Evolutionary conservation across 106 monocot species (phyloP).

Genomic region (Dioscorea zingiberensis): DNA sequence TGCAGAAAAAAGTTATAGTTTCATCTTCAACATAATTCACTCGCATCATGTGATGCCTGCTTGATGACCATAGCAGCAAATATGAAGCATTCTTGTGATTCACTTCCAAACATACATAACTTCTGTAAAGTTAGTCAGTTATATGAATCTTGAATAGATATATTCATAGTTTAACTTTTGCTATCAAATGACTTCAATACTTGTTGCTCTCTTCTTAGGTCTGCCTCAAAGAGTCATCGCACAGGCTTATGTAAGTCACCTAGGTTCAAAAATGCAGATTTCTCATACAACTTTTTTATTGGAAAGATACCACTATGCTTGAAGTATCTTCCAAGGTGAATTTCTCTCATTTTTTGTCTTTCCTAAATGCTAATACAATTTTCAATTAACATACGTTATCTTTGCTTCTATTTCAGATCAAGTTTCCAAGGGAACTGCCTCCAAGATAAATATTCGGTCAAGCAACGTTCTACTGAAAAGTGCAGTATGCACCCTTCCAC

Average conservation of each 20-base stretch:
- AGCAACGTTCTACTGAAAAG: slow-evolving; percentile 40
- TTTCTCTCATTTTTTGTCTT: slow-evolving; percentile 1
- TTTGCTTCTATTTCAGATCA: slow-evolving; percentile 30
- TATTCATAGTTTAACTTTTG: too few relatives aligned
- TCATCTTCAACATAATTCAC: too few relatives aligned
- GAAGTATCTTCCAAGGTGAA: slow-evolving; percentile 51
- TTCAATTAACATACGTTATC: too few relatives aligned
- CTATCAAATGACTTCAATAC: too few relatives aligned
- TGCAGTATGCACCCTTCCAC: slow-evolving; percentile 25
- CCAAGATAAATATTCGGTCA: slow-evolving; percentile 26
- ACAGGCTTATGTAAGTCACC: slow-evolving; percentile 49
- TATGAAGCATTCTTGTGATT: too few relatives aligned
- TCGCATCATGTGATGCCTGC: too few relatives aligned
- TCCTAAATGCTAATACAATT: background rate
- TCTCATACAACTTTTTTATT: slow-evolving; percentile 78
- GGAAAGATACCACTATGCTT: slow-evolving; percentile 78
- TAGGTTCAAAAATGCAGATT: slow-evolving; percentile 49
- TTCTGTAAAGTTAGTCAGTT: too few relatives aligned
- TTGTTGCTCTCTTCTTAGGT: slow-evolving; percentile 14
- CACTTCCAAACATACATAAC: too few relatives aligned
- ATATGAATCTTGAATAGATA: too few relatives aligned
- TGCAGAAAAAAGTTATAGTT: too few relatives aligned
- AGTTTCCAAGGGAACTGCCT: slow-evolving; percentile 83
- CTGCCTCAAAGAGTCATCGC: slow-evolving; percentile 9
- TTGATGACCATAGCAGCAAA: too few relatives aligned